Evolutionary conservation across 352 stramenopile species (phyloP).

Genomic region (Phytophthora boehmeriae): DNA sequence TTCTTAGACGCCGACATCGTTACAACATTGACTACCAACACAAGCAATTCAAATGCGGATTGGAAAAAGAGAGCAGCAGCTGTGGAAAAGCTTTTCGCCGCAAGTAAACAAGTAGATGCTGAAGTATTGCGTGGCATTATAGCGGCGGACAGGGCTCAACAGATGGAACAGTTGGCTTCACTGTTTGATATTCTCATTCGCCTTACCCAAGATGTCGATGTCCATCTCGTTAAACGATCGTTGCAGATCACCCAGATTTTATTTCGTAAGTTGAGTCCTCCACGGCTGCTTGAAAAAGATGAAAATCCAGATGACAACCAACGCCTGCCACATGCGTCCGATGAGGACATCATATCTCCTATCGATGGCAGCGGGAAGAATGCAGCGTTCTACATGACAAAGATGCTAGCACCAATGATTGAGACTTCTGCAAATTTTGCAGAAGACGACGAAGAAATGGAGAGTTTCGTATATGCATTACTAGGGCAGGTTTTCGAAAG

Average conservation of each 20-base stretch:
- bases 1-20: conserved; percentile 54
- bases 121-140: conserved; percentile 24
- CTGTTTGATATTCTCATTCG: conserved; percentile 54
- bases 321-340: background rate
- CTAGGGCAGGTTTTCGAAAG: conserved; percentile 43
- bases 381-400: conserved; percentile 40
- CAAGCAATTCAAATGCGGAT: conserved; percentile 69
- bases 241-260: conserved; percentile 62
- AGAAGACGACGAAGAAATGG: conserved; percentile 57
- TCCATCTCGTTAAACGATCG: conserved; percentile 69
- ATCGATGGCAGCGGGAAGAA: conserved; percentile 2
- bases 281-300: conserved; percentile 11
- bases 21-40: conserved; percentile 32
- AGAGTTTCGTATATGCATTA: conserved; percentile 37
- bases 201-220: conserved; percentile 70
- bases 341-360: background rate
- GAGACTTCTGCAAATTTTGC: conserved; percentile 61
- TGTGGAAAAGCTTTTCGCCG: conserved; percentile 59
- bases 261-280: conserved; percentile 50
- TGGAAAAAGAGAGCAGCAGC: conserved; percentile 71
- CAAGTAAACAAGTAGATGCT: conserved; percentile 40
- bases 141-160: conserved; percentile 7
- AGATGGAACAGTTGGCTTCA: conserved; percentile 30
- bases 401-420: conserved; percentile 53
- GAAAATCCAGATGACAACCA: conserved; percentile 1